These are phyloP conservation scores for Apiospora pterosperma DNA, from an alignment of 2,329 filamentous ascomycete species.

Conservation along the genomic window DNA sequence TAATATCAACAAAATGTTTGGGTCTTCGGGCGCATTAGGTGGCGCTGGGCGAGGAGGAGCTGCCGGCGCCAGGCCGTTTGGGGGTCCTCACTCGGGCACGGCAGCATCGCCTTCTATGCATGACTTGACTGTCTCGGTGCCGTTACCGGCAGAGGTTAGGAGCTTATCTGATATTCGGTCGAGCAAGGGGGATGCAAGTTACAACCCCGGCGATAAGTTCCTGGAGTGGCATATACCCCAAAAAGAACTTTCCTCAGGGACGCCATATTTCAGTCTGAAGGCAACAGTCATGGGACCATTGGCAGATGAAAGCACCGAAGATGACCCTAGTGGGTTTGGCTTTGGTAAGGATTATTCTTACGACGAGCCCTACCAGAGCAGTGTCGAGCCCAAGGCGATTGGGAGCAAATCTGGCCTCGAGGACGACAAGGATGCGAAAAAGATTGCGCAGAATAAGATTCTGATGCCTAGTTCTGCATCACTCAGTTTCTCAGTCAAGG, in stretches of 20 bases:
- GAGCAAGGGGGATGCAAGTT: slow-evolving; percentile 78
- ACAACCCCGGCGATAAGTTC: slow-evolving; percentile 66
- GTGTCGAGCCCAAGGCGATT: slow-evolving; percentile 30
- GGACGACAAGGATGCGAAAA: slow-evolving; percentile 51
- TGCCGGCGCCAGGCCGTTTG: slow-evolving; percentile 36
- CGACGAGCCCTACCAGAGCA: slow-evolving; percentile 54
- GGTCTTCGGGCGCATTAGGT: slow-evolving; percentile 35
- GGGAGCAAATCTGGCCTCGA: slow-evolving; percentile 28
- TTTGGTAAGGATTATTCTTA: slow-evolving; percentile 51
- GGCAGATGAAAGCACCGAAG: slow-evolving; percentile 40
- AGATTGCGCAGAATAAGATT: slow-evolving; percentile 65
- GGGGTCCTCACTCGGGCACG: slow-evolving; percentile 47
- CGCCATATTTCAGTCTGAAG: slow-evolving; percentile 68
- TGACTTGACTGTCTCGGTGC: slow-evolving; percentile 73
- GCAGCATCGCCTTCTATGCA: slow-evolving; percentile 64
- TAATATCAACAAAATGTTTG: slow-evolving; percentile 64
- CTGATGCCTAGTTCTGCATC: slow-evolving; percentile 78
- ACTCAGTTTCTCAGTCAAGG: slow-evolving; percentile 68
- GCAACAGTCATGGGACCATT: slow-evolving; percentile 74
- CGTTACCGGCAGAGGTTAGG: slow-evolving; percentile 73
- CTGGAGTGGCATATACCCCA: slow-evolving; percentile 82
- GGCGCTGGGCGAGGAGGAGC: slow-evolving; percentile 40
- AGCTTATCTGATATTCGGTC: slow-evolving; percentile 81
- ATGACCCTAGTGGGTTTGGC: slow-evolving; percentile 49
- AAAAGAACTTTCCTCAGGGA: slow-evolving; percentile 68